These are phyloP conservation scores for Aphanoascus verrucosus DNA, from an alignment of 2,329 filamentous ascomycete genomes.

Conservation along the genomic window DNA sequence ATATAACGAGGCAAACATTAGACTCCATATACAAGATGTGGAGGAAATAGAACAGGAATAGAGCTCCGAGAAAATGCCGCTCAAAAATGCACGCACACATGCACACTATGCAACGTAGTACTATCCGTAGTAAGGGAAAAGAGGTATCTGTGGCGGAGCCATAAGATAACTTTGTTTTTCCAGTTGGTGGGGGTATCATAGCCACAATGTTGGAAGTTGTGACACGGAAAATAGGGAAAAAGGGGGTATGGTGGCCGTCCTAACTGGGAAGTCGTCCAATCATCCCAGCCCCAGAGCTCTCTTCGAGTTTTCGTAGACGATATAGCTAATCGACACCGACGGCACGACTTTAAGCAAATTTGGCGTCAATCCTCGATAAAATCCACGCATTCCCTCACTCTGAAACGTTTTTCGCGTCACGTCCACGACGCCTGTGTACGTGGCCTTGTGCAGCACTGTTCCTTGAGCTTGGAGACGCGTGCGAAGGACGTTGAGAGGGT, in stretches of 20 bases:
- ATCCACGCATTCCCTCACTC: slow-evolving; percentile 69
- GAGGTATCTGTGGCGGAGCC: neutral
- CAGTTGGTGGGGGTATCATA: slow-evolving; percentile 4
- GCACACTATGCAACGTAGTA: neutral
- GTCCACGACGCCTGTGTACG: slow-evolving; percentile 84
- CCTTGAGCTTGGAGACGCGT: slow-evolving; percentile 91
- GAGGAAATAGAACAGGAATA: neutral
- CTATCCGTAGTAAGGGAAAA: neutral
- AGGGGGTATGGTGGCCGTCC: neutral
- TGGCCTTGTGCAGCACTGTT: slow-evolving; percentile 78
- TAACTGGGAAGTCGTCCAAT: slow-evolving; percentile 14
- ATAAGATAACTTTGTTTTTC: neutral
- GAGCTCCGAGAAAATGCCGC: neutral
- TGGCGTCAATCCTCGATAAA: slow-evolving; percentile 91
- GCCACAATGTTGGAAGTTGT: neutral
- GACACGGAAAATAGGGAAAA: neutral
- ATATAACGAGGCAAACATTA: neutral
- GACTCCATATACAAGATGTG: neutral
- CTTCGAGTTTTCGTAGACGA: slow-evolving; percentile 88
- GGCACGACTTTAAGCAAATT: slow-evolving; percentile 95
- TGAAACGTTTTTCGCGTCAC: slow-evolving; percentile 73
- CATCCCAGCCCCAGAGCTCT: slow-evolving; percentile 48
- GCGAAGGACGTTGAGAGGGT: slow-evolving; percentile 85
- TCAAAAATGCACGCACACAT: slow-evolving; percentile 2
- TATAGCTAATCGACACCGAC: slow-evolving; percentile 87